Evolutionary conservation across 306 rosid genomes (phyloP), one percentile per base, ranked within the genome.

Genomic region (Prunus kanzakura): DNA sequence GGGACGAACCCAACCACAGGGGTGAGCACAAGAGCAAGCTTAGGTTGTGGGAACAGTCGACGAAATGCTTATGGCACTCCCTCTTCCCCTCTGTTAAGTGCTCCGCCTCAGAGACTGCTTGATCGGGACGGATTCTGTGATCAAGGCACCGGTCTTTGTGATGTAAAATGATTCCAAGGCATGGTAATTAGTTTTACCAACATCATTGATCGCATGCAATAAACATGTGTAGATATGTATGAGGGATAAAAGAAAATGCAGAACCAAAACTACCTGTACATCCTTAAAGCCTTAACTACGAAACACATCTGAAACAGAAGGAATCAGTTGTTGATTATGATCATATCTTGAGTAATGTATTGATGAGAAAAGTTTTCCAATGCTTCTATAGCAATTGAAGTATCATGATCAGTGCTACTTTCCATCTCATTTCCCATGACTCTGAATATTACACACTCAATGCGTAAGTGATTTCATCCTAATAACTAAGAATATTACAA

Each of bases 41-140:
- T 88, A 74, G 98, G 96, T 22, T 93, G 98, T 12, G 96, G 98
- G 62, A 93, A 93, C 84, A 93, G 87, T 77, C 78, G 96, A 30
- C 83, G 95, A 76, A 93, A 89, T 73, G 98, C 96, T 47, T 91
- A 91, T 29, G 91, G 89, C 8, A 76, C 80, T 46, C 91, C 91
- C 12, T 88, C 91, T 8, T 91, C 98, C 76, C 95, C 98, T 8
- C 85, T 91, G 18, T 76, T 91, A 52, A 90, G 96, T 73, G 91
- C 95, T 41, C 96, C 96, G 8, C 98, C 96, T 4, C 79, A 73
- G 72, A 89, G 80, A 69, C 64, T 93, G 76, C 96, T 89, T 8
- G 80, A 90, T 66, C 84, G 86, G 3, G 95, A 93, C 45, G 91
- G 89, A 51, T 81, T 83, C 71, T 88, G 88, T 45, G 89, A 88